Evolutionary conservation across 805 yeast species (phyloP).

Genomic region (Yarrowia sp.): DNA sequence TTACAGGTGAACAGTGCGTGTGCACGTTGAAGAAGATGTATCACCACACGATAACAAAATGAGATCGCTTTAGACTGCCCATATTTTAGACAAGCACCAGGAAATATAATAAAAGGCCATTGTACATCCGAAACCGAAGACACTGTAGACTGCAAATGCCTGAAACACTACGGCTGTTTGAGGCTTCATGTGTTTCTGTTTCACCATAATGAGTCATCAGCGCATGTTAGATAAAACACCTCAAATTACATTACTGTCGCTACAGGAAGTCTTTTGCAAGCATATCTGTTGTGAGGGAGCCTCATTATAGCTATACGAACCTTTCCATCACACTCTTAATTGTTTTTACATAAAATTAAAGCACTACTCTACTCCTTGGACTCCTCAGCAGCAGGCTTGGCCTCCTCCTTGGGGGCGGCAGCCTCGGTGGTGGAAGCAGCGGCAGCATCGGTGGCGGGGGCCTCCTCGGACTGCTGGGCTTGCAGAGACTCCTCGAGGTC

Average conservation of each 20-base stretch:
- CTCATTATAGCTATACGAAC: constrained; percentile 37
- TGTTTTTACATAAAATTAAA: constrained; percentile 39
- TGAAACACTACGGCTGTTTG: constrained; percentile 12
- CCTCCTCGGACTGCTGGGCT: constrained; percentile 43
- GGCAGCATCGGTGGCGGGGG: constrained; percentile 42
- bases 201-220: not conserved
- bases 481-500: constrained; percentile 47
- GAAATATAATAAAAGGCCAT: no score
- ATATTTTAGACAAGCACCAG: no score
- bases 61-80: no score
- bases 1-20: not conserved
- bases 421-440: constrained; percentile 42
- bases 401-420: constrained; percentile 45
- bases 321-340: constrained; percentile 38
- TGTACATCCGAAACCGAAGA: no score
- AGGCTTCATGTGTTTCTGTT: constrained; percentile 9
- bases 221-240: constrained; percentile 1
- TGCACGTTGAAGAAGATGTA: no score
- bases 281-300: constrained; percentile 21
- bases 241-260: not conserved
- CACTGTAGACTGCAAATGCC: not conserved
- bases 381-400: constrained; percentile 42
- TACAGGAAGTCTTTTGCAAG: not conserved
- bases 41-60: no score
- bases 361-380: constrained; percentile 38